Evolutionary conservation across 75 land plant genomes (phyloP).

Genomic region (Pinus taeda): DNA sequence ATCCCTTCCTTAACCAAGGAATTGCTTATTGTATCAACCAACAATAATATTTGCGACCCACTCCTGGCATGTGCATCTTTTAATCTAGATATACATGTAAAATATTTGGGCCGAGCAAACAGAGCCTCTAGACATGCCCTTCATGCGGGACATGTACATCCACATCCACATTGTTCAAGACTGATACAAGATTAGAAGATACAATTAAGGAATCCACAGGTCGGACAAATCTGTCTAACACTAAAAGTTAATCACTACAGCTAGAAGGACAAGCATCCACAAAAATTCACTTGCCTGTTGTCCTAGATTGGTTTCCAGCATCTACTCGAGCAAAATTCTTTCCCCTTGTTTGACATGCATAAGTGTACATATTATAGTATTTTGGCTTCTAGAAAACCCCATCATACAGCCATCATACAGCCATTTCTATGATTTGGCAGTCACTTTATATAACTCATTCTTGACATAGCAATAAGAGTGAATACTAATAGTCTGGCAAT

Average conservation of each 20-base stretch:
- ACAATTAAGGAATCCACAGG: conserved; percentile 3
- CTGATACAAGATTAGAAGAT: not conserved
- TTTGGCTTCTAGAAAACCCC: not conserved
- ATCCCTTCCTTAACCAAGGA: not conserved
- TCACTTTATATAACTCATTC: not conserved
- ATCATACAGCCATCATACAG: not conserved
- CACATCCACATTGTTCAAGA: not conserved
- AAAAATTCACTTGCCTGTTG: not conserved
- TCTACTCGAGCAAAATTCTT: not conserved
- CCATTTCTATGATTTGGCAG: not conserved
- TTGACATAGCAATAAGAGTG: not conserved
- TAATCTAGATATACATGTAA: not conserved
- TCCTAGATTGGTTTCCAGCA: not conserved
- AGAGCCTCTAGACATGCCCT: not conserved
- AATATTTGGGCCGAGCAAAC: not conserved
- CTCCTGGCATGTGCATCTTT: not conserved
- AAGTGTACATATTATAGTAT: too few relatives aligned
- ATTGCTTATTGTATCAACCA: not conserved
- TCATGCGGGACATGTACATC: not conserved
- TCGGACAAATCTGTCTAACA: not conserved
- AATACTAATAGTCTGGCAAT: not conserved
- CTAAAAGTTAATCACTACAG: not conserved
- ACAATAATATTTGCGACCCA: not conserved
- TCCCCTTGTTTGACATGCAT: not conserved
- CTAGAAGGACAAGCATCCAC: not conserved